Evolutionary conservation across 805 yeast genomes (phyloP), one percentile per base, ranked within the genome.

Genomic region (Zygosaccharomyces pseudorouxii): DNA sequence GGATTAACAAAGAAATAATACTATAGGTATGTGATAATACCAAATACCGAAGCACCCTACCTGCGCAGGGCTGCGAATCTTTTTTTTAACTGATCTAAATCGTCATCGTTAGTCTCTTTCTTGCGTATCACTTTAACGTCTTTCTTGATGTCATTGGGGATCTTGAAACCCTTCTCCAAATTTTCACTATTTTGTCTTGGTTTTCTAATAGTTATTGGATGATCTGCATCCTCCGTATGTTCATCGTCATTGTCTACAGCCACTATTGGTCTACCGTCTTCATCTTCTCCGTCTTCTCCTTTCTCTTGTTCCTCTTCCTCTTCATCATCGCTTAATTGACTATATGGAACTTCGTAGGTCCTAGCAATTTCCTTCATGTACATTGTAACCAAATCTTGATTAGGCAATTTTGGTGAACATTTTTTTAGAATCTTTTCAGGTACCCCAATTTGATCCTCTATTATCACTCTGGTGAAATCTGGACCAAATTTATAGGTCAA

Each of bases 361-460:
- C 73, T 73, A 1, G 96, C 95, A 52, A 89, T 89, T 60, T 89
- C 97, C 46, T 77, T 71, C 52, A 89, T 70, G 58, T 89, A 89
- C 50, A 86, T 65, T 12, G 75, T 73, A 1, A 89, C 93, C 47
- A 89, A 71, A 20, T 75, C 80, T 38, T 72, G 75, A 3, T 75
- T 65, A 1, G 96, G 96, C 4, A 93, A 81, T 46, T 77, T 79
- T 3, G 83, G 78, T 14, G 77, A 71, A 49, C 93, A 82, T 52
- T 89, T 70, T 38, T 74, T 74, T 12, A 76, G 57, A 4, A 89
- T 78, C 59, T 83, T 84, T n/a, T 76, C 80, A 0, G 95, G 90
- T 2, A 89, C 84, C 6, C 73, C 70, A 2, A 59, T 48, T 20
- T 56, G 55, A 27, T 60, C 64, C 2, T 60, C 63, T 8, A 62